phyloP scores from a whole-genome alignment of 2,329 filamentous ascomycete genomes.

The Cladosporium sp. region DNA sequence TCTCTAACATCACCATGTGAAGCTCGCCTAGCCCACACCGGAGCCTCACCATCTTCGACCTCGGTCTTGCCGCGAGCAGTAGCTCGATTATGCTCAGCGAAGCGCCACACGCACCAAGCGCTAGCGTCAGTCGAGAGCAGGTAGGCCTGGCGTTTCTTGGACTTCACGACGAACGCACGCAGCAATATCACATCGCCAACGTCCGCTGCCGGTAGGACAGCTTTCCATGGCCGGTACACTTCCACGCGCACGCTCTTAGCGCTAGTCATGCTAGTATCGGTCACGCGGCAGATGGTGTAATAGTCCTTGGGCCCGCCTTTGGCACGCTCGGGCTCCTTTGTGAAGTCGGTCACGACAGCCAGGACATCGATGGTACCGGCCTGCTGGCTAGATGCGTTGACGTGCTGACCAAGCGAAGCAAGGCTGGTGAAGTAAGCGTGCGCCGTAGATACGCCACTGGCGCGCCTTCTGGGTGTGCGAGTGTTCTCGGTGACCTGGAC shows the following conservation, averaged over 20 bases:
- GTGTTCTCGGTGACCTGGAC: conserved; percentile 27
- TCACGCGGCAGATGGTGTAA: conserved; percentile 39
- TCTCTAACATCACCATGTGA: conserved; percentile 28
- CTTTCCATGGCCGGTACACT: conserved; percentile 41
- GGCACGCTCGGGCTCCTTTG: conserved; percentile 34
- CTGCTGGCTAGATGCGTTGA: conserved; percentile 38
- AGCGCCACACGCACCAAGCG: conserved; percentile 46
- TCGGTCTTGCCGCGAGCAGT: conserved; percentile 13
- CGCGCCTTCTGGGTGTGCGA: conserved; percentile 26
- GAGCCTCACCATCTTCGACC: conserved; percentile 16
- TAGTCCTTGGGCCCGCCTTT: conserved; percentile 42
- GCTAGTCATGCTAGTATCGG: conserved; percentile 32
- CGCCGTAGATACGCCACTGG: not conserved
- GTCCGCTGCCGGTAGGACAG: conserved; percentile 37
- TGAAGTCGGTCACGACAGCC: conserved; percentile 37
- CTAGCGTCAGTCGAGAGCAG: conserved; percentile 41
- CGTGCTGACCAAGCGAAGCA: conserved; percentile 32
- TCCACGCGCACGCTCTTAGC: conserved; percentile 30
- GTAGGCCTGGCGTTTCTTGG: conserved; percentile 32
- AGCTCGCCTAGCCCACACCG: conserved; percentile 26
- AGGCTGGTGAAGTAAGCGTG: conserved; percentile 46
- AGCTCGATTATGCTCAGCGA: conserved; percentile 12
- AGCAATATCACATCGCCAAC: conserved; percentile 44
- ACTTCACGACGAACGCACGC: conserved; percentile 41
- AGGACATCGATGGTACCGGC: conserved; percentile 45